A percentile compares a stretch with the other conserved stretches of the same genome.
phyloP scores from a whole-genome alignment of 2,329 filamentous ascomycete genomes.

The Trichophyton verrucosum region DNA sequence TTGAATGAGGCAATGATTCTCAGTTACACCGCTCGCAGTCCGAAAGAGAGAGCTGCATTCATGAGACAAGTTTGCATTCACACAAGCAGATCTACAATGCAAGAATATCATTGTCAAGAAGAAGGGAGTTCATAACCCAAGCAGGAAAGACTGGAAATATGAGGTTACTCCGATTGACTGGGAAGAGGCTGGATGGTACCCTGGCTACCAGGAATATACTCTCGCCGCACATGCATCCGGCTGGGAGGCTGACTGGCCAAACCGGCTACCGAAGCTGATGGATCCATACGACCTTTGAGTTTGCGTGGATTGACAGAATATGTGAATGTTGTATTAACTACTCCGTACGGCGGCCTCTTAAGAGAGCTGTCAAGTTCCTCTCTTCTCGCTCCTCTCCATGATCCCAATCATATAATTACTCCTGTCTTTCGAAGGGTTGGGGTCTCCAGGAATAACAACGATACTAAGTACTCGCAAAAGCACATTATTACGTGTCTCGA shows the following conservation, averaged over 20 bases:
- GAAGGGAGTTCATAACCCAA: background rate
- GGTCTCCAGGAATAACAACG: background rate
- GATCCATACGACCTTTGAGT: constrained; percentile 22
- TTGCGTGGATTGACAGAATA: constrained; percentile 19
- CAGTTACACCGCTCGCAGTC: constrained; percentile 15
- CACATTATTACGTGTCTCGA: background rate
- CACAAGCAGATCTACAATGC: constrained; percentile 22
- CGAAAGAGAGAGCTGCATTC: constrained; percentile 18
- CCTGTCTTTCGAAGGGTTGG: too few relatives aligned
- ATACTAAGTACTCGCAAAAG: background rate
- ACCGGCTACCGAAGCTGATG: constrained; percentile 22
- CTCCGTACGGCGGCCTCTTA: background rate
- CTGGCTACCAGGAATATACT: constrained; percentile 27
- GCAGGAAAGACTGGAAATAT: background rate
- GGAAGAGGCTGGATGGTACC: constrained; percentile 31
- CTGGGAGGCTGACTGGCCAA: constrained; percentile 26
- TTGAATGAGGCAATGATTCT: constrained; percentile 19
- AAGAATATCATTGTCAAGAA: constrained; percentile 21
- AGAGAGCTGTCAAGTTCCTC: background rate
- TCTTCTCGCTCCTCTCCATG: too few relatives aligned
- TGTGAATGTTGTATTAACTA: constrained; percentile 9
- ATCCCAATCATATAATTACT: too few relatives aligned
- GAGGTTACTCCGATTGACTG: constrained; percentile 29
- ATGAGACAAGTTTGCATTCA: constrained; percentile 19
- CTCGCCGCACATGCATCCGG: constrained; percentile 22